These are phyloP conservation scores for Stenocarpella maydis DNA, from an alignment of 2,329 filamentous ascomycete species.

Conservation along the genomic window DNA sequence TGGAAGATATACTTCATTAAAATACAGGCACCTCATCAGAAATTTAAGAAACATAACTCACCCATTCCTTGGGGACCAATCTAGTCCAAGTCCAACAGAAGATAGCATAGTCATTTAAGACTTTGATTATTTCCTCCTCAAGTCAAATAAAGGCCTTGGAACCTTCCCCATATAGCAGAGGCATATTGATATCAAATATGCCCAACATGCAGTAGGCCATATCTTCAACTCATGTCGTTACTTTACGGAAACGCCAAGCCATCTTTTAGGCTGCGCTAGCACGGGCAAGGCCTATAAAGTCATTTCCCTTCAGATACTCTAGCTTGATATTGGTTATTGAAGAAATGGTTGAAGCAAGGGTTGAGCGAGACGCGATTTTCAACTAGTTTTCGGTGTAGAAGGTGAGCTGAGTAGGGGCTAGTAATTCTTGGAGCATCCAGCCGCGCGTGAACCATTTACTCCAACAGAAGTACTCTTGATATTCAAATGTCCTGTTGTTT, in stretches of 20 bases:
- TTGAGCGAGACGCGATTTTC: slow-evolving; percentile 7
- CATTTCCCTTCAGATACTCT: background rate
- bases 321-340: slow-evolving; percentile 15
- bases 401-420: slow-evolving; percentile 22
- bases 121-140: slow-evolving; percentile 40
- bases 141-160: slow-evolving; percentile 38
- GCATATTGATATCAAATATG: slow-evolving; percentile 42
- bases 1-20: too few species aligned
- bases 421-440: slow-evolving; percentile 32
- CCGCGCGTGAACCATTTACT: slow-evolving; percentile 25
- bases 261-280: slow-evolving; percentile 38
- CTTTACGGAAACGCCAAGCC: slow-evolving; percentile 40
- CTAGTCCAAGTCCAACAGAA: slow-evolving; percentile 31
- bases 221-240: slow-evolving; percentile 38
- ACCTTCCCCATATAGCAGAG: slow-evolving; percentile 42
- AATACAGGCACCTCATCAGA: too few species aligned
- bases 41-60: background rate
- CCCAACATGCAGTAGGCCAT: slow-evolving; percentile 38
- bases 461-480: background rate
- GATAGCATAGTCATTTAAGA: slow-evolving; percentile 30
- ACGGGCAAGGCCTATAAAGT: too few species aligned
- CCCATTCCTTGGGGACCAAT: background rate
- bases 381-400: slow-evolving; percentile 31
- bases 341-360: background rate
- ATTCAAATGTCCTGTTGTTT: background rate